Base-by-base conservation (phyloP, 257 asterid genomes). In the Solanum sejunctum region DNA sequence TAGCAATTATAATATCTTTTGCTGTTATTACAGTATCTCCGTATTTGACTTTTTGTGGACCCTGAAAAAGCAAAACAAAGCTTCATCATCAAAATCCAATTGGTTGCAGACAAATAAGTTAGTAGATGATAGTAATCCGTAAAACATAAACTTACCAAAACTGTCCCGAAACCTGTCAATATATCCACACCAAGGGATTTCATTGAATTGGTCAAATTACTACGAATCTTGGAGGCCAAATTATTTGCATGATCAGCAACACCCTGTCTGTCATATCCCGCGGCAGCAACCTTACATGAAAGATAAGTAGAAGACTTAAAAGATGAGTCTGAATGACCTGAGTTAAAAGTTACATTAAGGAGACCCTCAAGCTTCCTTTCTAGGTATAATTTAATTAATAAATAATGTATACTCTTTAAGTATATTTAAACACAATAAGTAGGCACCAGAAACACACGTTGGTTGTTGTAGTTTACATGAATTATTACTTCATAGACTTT, bases 211-310 rank as follows among this genome's bases (percentile, higher is more conserved):
- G 99, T 97, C 93, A 97, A 86, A 88, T 93, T 97, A 86, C 84
- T 88, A 86, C 99, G 91, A 51, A 96, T 96, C 88, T 96, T 96
- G 55, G 97, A 90, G 83, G 99, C 98, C 91, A 96, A 85, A 88
- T 92, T 93, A 89, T 89, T 95, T 8, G 99, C 99, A 87, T 96
- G 98, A 85, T 96, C 98, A 81, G 98, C 98, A 54, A 96, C 99
- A 84, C 88, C 96, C 85, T 93, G 98, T 85, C 99, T 91, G 86
- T 95, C 96, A 89, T 96, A 96, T 81, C 97, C 94, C 84, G 97
- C 98, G 51, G 97, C 99, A 83, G 94, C 92, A 84, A 95, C 98
- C 99, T 96, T 81, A 83, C 79, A 88, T 89, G 83, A 78, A 26
- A 87, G 83, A 84, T 61, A n/a, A 70, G 72, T 84, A 78, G 43